Base-by-base conservation (phyloP, 768 basidiomycete species). In the Podaxis sp. region DNA sequence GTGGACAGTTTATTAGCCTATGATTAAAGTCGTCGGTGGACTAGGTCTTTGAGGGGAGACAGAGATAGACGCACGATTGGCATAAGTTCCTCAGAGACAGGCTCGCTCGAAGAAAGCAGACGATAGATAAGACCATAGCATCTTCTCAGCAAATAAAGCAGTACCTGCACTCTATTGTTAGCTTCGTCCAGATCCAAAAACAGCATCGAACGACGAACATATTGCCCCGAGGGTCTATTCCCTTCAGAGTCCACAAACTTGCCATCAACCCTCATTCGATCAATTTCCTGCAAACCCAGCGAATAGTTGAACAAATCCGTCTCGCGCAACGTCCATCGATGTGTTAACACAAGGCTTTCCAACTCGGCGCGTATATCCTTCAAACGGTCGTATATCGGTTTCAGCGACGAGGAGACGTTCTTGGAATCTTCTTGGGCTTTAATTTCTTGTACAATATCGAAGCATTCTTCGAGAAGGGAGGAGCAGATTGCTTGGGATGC, bases 1-100 rank as follows among this genome's bases (percentile, higher is more conserved):
- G 96, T 98, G 15, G 93, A 94, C 2, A 98, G 77, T 70, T 98
- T 98, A 78, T 98, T 98, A 5, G 96, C 95, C 95, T 96, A 65
- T 0, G 55, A 56, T 5, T 66, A 51, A 30, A 26, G 54, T 41
- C 13, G 50, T 55, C 30, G 63, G 44, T 28, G 15, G 26, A 36
- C 48, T 28, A 64, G 13, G 24, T 28, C 52, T 36, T 17, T 26
- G n/a, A n/a, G n/a, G 26, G 49, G 36, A 24, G 11, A 44, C 24
- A 38, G 51, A 12, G 15, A 38, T 13, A 48, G 22, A 38, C 71
- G 44, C 74, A 96, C 96, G 41, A 97, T 85, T 4, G 96, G 96
- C 92, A 98, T 99, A 15, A 99, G 78, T 74, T 99, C 97, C 75
- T 99, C 97, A 0, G 95, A 96, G 2, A 99, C 95, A 0, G 97